A percentile compares a stretch with the other conserved stretches of the same genome.
Evolutionary conservation across 1,284 basidiomycete genomes (phyloP).

Genomic region (Pseudozyma pruni): DNA sequence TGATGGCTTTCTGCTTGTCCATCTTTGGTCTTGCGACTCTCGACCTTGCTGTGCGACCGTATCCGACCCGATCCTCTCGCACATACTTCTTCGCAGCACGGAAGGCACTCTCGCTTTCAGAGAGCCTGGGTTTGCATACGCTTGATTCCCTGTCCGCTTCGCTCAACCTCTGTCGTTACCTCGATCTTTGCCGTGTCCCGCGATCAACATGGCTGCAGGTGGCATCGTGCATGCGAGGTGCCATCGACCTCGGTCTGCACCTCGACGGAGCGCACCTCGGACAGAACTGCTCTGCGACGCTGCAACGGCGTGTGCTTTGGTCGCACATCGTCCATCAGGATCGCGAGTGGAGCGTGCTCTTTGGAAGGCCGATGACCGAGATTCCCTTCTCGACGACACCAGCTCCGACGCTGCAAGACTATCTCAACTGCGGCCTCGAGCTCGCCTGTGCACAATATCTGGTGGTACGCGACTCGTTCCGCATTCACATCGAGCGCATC

Average conservation of each 20-base stretch:
- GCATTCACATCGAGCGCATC: slow-evolving; percentile 32
- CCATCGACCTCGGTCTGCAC: slow-evolving; percentile 37
- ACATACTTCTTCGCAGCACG: slow-evolving; percentile 46
- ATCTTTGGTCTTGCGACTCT: slow-evolving; percentile 35
- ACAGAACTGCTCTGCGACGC: slow-evolving; percentile 29
- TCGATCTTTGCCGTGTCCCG: slow-evolving; percentile 39
- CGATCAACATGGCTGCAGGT: slow-evolving; percentile 43
- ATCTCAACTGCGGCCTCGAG: slow-evolving; percentile 31
- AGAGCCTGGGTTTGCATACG: slow-evolving; percentile 39
- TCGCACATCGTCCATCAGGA: slow-evolving; percentile 45
- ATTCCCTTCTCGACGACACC: slow-evolving; percentile 39
- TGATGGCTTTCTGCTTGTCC: slow-evolving; percentile 40
- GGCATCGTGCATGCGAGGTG: slow-evolving; percentile 43
- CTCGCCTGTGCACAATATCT: slow-evolving; percentile 39
- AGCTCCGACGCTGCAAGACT: slow-evolving; percentile 27
- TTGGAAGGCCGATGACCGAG: slow-evolving; percentile 43
- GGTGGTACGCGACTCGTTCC: slow-evolving; percentile 37
- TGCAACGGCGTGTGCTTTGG: slow-evolving; percentile 39
- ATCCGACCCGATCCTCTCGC: slow-evolving; percentile 32
- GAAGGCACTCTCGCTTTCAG: slow-evolving; percentile 39
- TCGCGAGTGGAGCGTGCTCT: slow-evolving; percentile 44
- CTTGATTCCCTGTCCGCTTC: slow-evolving; percentile 43
- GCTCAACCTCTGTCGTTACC: slow-evolving; percentile 38
- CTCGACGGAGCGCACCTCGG: slow-evolving; percentile 33
- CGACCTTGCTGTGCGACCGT: slow-evolving; percentile 37